These are phyloP conservation scores for Hyaloscypha bicolor DNA, from an alignment of 495 filamentous ascomycete species.

Conservation along the genomic window DNA sequence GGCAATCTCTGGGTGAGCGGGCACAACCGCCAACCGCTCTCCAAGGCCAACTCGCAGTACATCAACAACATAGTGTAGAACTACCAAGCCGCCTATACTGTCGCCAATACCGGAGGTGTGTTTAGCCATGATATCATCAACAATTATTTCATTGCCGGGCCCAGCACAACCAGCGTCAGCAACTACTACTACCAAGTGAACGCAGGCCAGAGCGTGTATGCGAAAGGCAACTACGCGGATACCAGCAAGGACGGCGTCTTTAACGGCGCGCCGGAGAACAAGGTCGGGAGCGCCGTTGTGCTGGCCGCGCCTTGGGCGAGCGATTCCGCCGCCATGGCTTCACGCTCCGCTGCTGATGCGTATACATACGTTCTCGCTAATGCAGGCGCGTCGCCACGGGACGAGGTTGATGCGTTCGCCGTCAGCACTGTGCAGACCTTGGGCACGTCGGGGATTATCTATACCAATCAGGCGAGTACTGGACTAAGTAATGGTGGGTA, in stretches of 20 bases:
- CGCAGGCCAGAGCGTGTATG: conserved; percentile 31
- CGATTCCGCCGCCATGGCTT: conserved; percentile 9
- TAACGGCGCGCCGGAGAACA: conserved; percentile 29
- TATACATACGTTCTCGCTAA: conserved; percentile 23
- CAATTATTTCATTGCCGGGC: conserved; percentile 48
- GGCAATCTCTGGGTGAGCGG: conserved; percentile 38
- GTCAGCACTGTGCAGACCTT: conserved; percentile 21
- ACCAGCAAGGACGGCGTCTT: conserved; percentile 38
- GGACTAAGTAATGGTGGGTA: conserved; percentile 34
- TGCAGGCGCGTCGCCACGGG: conserved; percentile 29
- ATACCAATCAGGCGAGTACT: conserved; percentile 30
- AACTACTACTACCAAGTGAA: conserved; percentile 17
- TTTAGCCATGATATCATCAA: conserved; percentile 43
- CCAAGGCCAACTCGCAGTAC: conserved; percentile 35
- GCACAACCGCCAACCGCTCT: conserved; percentile 33
- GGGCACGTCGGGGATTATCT: conserved; percentile 28
- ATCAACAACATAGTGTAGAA: conserved; percentile 49
- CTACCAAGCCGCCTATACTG: conserved; percentile 42
- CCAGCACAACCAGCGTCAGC: conserved; percentile 32
- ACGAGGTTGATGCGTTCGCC: conserved; percentile 29
- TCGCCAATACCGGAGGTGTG: conserved; percentile 38
- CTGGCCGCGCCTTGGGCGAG: conserved; percentile 24
- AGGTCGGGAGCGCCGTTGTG: conserved; percentile 24
- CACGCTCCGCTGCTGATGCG: conserved; percentile 24
- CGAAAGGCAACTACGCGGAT: conserved; percentile 44